Base-by-base conservation (phyloP, 345 rosid species). In the Sisymbrium irio region DNA sequence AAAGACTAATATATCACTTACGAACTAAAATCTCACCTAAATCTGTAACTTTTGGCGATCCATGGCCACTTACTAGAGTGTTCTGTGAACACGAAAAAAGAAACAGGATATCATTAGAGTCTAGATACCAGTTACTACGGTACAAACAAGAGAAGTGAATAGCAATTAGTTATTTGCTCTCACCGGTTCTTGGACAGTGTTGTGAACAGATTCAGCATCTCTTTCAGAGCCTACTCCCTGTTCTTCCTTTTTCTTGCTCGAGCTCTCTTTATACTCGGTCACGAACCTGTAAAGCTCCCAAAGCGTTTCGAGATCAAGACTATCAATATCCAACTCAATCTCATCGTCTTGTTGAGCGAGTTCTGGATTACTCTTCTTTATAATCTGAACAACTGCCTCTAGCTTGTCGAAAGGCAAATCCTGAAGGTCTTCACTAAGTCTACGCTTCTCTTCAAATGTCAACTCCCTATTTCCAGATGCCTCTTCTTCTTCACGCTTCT, bases 311-410 rank as follows among this genome's bases (percentile, higher is more conserved):
- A 78, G 79, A 78, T 92, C 97, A 70, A 95, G 86, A 79, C 79
- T 80, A 58, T 90, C 97, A 60, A 95, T 88, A 65, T 95, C 99
- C 36, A 95, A 79, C 78, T 92, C 99, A 79, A 95, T 86, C 82
- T 92, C 99, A 79, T 90, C 96, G 15, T 92, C 96, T 71, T 88
- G 84, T 72, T 84, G 89, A 54, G 79, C 80, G 41, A 92, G 87
- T 19, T 80, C 86, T 22, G 88, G 85, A 60, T 84, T 95, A 60
- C 90, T 84, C 80, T 84, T 88, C 83, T 81, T 95, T 66, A 95
- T 90, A 69, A 92, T 95, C 81, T 87, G 91, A 50, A 95, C 96
- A 54, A 90, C 81, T 9, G 72, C 72, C 41, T 87, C 97, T 59
- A 95, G 70, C 80, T 87, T 83, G 36, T 92, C 97, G 0, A 89